These are phyloP conservation scores for Tremellales sp. DNA, from an alignment of 1,284 basidiomycete species.

Conservation along the genomic window DNA sequence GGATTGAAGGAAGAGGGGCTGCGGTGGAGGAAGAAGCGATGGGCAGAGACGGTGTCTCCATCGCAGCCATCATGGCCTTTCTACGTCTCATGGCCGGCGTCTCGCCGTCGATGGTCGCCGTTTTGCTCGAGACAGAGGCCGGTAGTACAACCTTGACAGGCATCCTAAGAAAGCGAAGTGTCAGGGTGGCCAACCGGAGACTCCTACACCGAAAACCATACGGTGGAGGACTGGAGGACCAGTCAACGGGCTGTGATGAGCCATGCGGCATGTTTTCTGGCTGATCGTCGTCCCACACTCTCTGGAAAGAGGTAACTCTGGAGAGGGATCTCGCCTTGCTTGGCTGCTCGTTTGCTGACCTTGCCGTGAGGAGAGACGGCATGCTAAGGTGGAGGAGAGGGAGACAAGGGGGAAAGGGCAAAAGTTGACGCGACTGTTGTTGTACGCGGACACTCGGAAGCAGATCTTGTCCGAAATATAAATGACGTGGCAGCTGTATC, in stretches of 20 bases:
- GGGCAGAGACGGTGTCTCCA: conserved; percentile 20
- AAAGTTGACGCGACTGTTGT: conserved; percentile 25
- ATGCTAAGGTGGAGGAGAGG: conserved; percentile 5
- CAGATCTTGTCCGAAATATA: too few species aligned
- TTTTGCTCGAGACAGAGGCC: background rate
- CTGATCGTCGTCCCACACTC: conserved; percentile 39
- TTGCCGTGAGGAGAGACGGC: conserved; percentile 21
- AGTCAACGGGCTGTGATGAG: conserved; percentile 17
- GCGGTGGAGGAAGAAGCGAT: conserved; percentile 9
- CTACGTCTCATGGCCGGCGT: conserved; percentile 35
- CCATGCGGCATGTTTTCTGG: conserved; percentile 19
- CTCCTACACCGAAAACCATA: conserved; percentile 9
- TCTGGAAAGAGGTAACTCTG: conserved; percentile 38
- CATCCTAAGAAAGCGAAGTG: background rate
- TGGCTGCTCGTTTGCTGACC: background rate
- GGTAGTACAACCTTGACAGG: background rate
- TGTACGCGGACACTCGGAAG: too few species aligned
- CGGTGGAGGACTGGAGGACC: conserved; percentile 25
- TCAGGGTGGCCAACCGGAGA: background rate
- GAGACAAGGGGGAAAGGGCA: background rate
- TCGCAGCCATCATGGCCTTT: conserved; percentile 41
- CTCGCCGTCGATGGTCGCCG: too few species aligned
- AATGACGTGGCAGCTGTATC: too few species aligned
- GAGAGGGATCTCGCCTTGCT: conserved; percentile 16
- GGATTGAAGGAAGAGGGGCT: background rate